Percentiles rank a stretch among this genome's conserved stretches.
Evolutionary conservation across 352 stramenopile genomes (phyloP).

Genomic region (Phytopythium cucurbitacearum): DNA sequence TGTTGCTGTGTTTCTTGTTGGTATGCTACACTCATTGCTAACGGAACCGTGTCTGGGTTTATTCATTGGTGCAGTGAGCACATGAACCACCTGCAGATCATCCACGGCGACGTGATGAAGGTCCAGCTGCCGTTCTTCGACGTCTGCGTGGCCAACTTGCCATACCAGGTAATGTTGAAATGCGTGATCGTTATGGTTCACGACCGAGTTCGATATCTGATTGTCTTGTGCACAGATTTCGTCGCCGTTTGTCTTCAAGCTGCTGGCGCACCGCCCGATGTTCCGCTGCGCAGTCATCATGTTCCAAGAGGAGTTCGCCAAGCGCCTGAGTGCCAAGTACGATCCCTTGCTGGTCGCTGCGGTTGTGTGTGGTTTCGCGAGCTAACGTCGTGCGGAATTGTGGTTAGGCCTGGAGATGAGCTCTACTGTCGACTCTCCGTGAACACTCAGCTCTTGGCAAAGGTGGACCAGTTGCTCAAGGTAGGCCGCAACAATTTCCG

Average conservation of each 20-base stretch:
- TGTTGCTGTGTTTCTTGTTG: background rate
- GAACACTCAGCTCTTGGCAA: conserved; percentile 98
- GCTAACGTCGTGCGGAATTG: background rate
- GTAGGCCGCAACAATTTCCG: conserved; percentile 99
- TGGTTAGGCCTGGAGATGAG: conserved; percentile 90
- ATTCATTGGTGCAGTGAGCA: conserved; percentile 49
- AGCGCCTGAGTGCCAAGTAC: conserved; percentile 95
- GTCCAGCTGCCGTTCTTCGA: conserved; percentile 99
- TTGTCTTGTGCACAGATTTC: conserved; percentile 83
- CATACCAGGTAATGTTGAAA: conserved; percentile 88
- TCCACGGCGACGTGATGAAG: conserved; percentile 99
- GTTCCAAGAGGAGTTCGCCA: conserved; percentile 99
- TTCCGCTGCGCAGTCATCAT: conserved; percentile 99
- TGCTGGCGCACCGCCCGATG: conserved; percentile 96
- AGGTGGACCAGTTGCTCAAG: conserved; percentile 98
- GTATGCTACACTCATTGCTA: background rate
- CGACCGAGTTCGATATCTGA: background rate
- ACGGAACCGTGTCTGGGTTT: background rate
- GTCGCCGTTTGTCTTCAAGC: conserved; percentile 98
- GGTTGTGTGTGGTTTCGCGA: background rate
- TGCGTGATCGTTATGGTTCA: background rate
- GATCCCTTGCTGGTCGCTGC: conserved; percentile 1
- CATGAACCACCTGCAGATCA: conserved; percentile 95
- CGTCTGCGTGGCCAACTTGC: conserved; percentile 98
- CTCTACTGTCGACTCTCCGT: conserved; percentile 98